phyloP scores from a whole-genome alignment of 2,329 filamentous ascomycete genomes.

The Arachnomyces sp. region DNA sequence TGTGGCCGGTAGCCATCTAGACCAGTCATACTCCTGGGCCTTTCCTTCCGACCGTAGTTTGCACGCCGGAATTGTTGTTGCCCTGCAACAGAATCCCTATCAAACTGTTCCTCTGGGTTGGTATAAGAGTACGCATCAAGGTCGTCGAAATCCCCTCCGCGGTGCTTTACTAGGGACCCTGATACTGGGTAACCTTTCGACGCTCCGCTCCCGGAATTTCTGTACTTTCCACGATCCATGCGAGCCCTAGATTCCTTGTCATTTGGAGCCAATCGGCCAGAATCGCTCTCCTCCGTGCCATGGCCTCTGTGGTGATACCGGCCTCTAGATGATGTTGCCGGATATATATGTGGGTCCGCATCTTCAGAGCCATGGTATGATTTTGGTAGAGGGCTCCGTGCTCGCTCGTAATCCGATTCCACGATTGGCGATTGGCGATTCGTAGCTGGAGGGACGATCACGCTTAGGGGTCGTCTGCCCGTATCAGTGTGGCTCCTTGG shows the following conservation, averaged over 20 bases:
- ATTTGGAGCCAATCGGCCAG: slow-evolving; percentile 5
- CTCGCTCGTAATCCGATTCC: slow-evolving; percentile 21
- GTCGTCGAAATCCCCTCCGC: slow-evolving; percentile 30
- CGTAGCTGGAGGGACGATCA: slow-evolving; percentile 21
- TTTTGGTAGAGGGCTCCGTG: slow-evolving; percentile 20
- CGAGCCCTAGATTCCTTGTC: slow-evolving; percentile 2
- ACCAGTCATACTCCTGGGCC: slow-evolving; percentile 34
- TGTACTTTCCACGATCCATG: slow-evolving; percentile 20
- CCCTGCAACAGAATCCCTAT: slow-evolving; percentile 35
- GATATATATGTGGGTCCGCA: slow-evolving; percentile 27
- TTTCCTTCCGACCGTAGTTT: slow-evolving; percentile 23
- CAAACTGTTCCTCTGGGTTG: slow-evolving; percentile 39
- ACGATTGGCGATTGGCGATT: slow-evolving; percentile 21
- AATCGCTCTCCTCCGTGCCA: slow-evolving; percentile 29
- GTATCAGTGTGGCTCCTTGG: slow-evolving; percentile 31
- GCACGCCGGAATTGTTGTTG: slow-evolving; percentile 20
- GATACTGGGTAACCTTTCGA: slow-evolving; percentile 8
- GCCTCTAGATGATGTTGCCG: slow-evolving; percentile 23
- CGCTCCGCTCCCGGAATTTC: slow-evolving; percentile 16
- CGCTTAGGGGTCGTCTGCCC: slow-evolving; percentile 18
- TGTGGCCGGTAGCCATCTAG: slow-evolving; percentile 27
- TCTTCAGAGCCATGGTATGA: slow-evolving; percentile 17
- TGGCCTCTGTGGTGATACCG: slow-evolving; percentile 25
- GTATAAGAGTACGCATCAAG: slow-evolving; percentile 42
- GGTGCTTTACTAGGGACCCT: slow-evolving; percentile 20